A percentile compares a stretch with the other conserved stretches of the same genome.
These are phyloP conservation scores for Fraxinus sp. DNA, from an alignment of 305 asterid genomes.

Conservation along the genomic window DNA sequence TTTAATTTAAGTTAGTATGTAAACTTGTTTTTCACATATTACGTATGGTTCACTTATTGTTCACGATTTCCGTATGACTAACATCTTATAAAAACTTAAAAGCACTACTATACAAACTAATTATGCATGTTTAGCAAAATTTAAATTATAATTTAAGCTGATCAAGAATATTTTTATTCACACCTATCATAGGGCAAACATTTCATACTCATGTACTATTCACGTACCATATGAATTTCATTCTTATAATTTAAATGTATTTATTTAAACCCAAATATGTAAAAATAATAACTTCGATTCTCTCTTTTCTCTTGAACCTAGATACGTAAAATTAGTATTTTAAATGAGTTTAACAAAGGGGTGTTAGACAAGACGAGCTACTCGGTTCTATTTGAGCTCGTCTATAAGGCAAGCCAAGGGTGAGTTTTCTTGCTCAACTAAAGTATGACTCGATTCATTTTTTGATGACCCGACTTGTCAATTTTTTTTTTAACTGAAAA, in stretches of 20 bases:
- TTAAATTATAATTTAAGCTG: too few species aligned
- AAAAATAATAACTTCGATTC: background rate
- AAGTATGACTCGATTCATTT: background rate
- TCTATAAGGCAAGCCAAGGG: background rate
- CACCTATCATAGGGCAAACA: background rate
- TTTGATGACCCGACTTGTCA: background rate
- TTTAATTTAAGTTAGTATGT: background rate
- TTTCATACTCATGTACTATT: background rate
- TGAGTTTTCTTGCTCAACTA: background rate
- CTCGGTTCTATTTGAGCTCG: background rate
- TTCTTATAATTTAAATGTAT: background rate
- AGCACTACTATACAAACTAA: background rate
- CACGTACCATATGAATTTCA: background rate
- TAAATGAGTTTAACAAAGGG: background rate
- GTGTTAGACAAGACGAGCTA: background rate
- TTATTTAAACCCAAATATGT: background rate
- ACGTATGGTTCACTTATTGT: too few species aligned
- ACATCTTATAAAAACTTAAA: background rate
- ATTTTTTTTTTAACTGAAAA: background rate
- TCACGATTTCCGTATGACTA: background rate
- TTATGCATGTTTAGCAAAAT: background rate
- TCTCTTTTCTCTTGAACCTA: background rate
- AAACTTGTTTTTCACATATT: background rate
- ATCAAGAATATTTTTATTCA: background rate
- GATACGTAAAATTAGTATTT: background rate